Evolutionary conservation across 1,284 basidiomycete genomes (phyloP), one percentile per base, ranked within the genome.

Genomic region (Leccinum olivaceoglutinosum): DNA sequence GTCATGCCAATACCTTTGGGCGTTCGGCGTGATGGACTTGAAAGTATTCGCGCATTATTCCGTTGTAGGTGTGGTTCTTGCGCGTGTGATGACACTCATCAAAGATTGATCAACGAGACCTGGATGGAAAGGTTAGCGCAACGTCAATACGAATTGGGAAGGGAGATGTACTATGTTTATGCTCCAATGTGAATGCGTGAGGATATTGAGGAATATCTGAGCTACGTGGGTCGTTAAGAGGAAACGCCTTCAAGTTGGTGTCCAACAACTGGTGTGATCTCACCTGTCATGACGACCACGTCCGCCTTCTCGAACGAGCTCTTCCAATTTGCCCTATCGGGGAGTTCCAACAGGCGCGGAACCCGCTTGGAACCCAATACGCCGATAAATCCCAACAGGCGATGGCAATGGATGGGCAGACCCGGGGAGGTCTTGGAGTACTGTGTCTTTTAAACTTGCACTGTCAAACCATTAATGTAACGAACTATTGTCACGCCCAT

Each of bases 1-100:
- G 92, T 94, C 86, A 94, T 89, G 5, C 93, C 92, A 67, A 91
- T n/a, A 94, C 80, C 71, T 89, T 92, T 2, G 92, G 92, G 18
- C 89, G 81, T 11, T 77, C 69, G 3, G 75, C 56, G 1, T 69
- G 64, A 44, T 81, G 75, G 56, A 80, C 77, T 60, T 85, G 81
- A 66, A 84, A 83, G 73, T 93, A 93, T 74, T 91, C 87, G 21
- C 83, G 82, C 86, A 94, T 88, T 63, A 94, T 90, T 21, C 82
- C 82, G 67, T 90, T 91, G 68, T 92, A 92, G 1, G 91, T 87
- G 69, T 93, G 89, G 62, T 89, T 89, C 73, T 91, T 91, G 61
- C 86, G 80, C 2, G 89, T 81, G 72, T 91, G 88, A 69, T 92
- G 89, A 65, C 89, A 92, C 73, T 94, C 92, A 68, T 94, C 93